A percentile compares a stretch with the other conserved stretches of the same genome.
Evolutionary conservation across 1,284 basidiomycete genomes (phyloP).

Genomic region (Sanguinoderma infundibulare): DNA sequence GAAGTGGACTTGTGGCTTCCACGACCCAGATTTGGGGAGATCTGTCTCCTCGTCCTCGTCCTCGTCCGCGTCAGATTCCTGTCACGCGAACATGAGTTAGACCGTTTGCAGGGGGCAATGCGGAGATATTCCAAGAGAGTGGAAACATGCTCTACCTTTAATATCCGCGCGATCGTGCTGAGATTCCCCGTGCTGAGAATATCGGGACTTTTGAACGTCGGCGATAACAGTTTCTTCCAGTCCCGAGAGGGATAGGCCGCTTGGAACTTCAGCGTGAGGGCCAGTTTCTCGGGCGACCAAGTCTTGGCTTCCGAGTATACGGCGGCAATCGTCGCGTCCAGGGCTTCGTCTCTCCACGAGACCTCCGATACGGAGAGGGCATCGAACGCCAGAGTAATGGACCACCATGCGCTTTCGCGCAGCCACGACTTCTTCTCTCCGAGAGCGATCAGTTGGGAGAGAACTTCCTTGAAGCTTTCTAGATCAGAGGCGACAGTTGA

Average conservation of each 20-base stretch:
- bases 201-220: conserved; percentile 77
- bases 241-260: conserved; percentile 58
- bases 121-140: background rate
- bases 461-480: conserved; percentile 64
- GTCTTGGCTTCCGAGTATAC: conserved; percentile 58
- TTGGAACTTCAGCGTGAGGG: conserved; percentile 77
- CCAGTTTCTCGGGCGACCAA: conserved; percentile 92
- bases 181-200: conserved; percentile 78
- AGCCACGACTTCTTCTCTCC: conserved; percentile 92
- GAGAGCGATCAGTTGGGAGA: conserved; percentile 70
- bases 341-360: conserved; percentile 75
- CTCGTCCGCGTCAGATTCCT: conserved; percentile 67
- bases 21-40: conserved; percentile 59
- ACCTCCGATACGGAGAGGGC: conserved; percentile 61
- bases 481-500: conserved; percentile 58
- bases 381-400: conserved; percentile 68
- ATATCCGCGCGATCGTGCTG: conserved; percentile 70
- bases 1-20: conserved; percentile 93
- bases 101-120: conserved; percentile 4
- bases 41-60: conserved; percentile 52
- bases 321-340: conserved; percentile 53
- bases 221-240: conserved; percentile 73
- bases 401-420: conserved; percentile 91
- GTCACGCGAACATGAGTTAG: conserved; percentile 10
- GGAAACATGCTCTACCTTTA: conserved; percentile 61